phyloP scores from a whole-genome alignment of 106 monocot species.

The Allium fistulosum region DNA sequence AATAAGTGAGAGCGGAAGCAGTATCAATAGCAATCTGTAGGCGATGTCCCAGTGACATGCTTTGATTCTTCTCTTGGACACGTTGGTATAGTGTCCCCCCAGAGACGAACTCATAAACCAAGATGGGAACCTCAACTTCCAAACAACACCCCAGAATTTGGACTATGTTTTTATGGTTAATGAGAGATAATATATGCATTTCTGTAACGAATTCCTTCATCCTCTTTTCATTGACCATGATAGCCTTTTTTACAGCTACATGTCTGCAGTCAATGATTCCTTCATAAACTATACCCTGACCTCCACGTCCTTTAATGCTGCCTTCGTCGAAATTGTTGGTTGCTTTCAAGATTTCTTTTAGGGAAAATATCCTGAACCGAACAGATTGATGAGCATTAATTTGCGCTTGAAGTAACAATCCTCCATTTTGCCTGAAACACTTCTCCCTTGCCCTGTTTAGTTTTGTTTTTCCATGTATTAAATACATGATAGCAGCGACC shows the following conservation, averaged over 20 bases:
- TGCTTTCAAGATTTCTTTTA: slow-evolving; percentile 7
- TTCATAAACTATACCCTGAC: slow-evolving; percentile 38
- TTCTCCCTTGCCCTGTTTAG: slow-evolving; percentile 12
- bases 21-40: slow-evolving; percentile 29
- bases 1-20: slow-evolving; percentile 36
- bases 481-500: neutral
- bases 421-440: slow-evolving; percentile 19
- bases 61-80: neutral
- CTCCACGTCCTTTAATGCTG: slow-evolving; percentile 28
- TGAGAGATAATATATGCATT: slow-evolving; percentile 32
- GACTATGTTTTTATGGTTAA: slow-evolving; percentile 36
- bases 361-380: neutral
- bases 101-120: slow-evolving; percentile 46
- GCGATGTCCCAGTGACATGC: slow-evolving; percentile 12
- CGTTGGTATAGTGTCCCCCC: slow-evolving; percentile 16
- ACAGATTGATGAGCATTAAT: slow-evolving; percentile 14
- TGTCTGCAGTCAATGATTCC: slow-evolving; percentile 7
- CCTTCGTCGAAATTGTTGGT: slow-evolving; percentile 21
- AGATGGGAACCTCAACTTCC: slow-evolving; percentile 33
- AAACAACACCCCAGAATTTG: slow-evolving; percentile 40
- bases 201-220: slow-evolving; percentile 40
- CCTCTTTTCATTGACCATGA: slow-evolving; percentile 20
- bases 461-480: slow-evolving; percentile 3
- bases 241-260: slow-evolving; percentile 43
- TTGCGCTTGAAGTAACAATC: slow-evolving; percentile 17